phyloP scores from a whole-genome alignment of 106 monocot genomes.

The Dendrobium chrysotoxum region DNA sequence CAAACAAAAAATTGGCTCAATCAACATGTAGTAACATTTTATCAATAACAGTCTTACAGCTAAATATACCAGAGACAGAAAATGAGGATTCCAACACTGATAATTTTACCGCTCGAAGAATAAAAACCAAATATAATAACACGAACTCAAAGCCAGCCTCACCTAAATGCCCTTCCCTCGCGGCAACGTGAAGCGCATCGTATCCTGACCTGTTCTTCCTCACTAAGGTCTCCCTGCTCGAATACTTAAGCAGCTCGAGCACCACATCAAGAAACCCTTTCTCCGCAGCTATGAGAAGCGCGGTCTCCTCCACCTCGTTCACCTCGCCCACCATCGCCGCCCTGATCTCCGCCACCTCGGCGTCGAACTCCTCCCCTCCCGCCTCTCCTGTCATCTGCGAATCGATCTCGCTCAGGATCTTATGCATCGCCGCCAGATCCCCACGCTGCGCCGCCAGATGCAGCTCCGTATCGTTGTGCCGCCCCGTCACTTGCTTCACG shows the following conservation, averaged over 20 bases:
- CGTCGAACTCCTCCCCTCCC: constrained; percentile 20
- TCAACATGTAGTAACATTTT: too few species aligned
- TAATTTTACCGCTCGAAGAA: background rate
- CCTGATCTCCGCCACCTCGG: constrained; percentile 43
- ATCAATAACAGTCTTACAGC: background rate
- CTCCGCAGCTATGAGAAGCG: constrained; percentile 50
- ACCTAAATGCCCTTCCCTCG: constrained; percentile 47
- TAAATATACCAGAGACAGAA: background rate
- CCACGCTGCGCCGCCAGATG: constrained; percentile 60
- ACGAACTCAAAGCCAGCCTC: background rate
- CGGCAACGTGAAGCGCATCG: constrained; percentile 62
- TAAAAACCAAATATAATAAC: background rate
- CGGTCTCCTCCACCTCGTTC: constrained; percentile 62
- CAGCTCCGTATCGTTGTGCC: constrained; percentile 64
- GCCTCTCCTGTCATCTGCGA: constrained; percentile 31
- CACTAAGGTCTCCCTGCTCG: constrained; percentile 30
- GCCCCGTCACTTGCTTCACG: constrained; percentile 66
- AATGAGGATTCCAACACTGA: too few species aligned
- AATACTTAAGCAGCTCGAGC: constrained; percentile 58
- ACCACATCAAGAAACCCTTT: constrained; percentile 47
- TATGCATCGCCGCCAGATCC: constrained; percentile 29
- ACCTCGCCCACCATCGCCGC: constrained; percentile 36
- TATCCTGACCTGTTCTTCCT: constrained; percentile 52
- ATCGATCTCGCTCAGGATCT: constrained; percentile 29
- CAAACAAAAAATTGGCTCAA: too few species aligned